Base-by-base conservation (phyloP, 148 eudicot species). In the Amaranthus hypochondriacus region DNA sequence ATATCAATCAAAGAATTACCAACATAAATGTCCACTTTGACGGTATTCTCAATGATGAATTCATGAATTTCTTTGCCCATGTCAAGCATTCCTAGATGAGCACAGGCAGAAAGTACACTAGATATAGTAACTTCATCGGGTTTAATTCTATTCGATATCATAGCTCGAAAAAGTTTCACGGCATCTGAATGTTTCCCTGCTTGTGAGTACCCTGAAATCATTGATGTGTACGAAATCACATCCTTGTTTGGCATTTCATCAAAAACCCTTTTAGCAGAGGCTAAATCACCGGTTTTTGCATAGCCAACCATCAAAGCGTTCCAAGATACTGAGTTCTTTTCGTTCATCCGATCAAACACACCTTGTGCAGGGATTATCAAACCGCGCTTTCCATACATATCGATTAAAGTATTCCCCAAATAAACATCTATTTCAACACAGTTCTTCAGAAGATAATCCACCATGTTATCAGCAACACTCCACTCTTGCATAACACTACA, bases 161-260 rank as follows among this genome's bases (percentile, higher is more conserved):
- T 91, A 75, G 82, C 84, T 49, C 76, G 78, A 70, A 89, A 91
- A 63, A 86, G 78, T 44, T 77, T 65, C 61, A 89, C 78, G 60
- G 92, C 90, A 62, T 92, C 85, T 18, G 78, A 46, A 79, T 72
- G 84, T 60, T 72, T 76, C 7, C 79, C 80, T 11, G 76, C 87
- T 68, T 86, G 92, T 64, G 85, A 73, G 64, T 84, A 84, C 50
- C 92, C 89, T 3, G 86, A 81, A 71, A 92, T 89, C 84, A 92
- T 82, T 7, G 89, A 80, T 43, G 94, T 92, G 94, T 94, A 92
- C 0, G 94, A 88, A 74, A 89, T 76, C 73, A 89, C 90, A 73
- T 89, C 90, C 80, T 82, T 89, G 13, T 62, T 81, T 0, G 90
- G 90, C 97, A 88, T 92, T 64, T 78, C 83, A 84, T 88, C 77